phyloP scores from a whole-genome alignment of 257 asterid species.

The Cordia subcordata region DNA sequence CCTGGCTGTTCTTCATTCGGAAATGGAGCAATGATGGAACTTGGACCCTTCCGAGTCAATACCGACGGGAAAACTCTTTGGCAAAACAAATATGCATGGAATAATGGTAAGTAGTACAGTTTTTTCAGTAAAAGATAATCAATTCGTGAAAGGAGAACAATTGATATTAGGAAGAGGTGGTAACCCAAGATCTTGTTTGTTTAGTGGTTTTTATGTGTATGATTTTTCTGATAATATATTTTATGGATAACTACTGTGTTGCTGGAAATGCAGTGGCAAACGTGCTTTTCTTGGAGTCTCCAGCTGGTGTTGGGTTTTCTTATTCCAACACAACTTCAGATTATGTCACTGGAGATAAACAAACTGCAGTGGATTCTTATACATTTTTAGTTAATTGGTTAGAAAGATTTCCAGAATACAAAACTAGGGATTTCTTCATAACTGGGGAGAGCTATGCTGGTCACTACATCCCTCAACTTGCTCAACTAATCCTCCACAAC shows the following conservation, averaged over 20 bases:
- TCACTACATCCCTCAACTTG: conserved; percentile 15
- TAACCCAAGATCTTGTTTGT: background rate
- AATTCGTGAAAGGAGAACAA: too few species aligned
- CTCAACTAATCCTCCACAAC: conserved; percentile 15
- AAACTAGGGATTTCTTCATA: conserved; percentile 15
- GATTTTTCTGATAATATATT: too few species aligned
- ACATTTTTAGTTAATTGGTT: conserved; percentile 20
- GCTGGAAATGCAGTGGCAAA: conserved; percentile 22
- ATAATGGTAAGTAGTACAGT: conserved; percentile 9
- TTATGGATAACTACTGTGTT: background rate
- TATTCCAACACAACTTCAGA: conserved; percentile 21
- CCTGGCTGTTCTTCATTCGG: conserved; percentile 24
- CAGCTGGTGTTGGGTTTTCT: conserved; percentile 26
- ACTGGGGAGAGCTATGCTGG: conserved; percentile 25
- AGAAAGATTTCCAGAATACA: conserved; percentile 19
- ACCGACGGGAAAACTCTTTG: conserved; percentile 30
- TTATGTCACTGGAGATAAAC: conserved; percentile 9
- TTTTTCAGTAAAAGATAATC: too few species aligned
- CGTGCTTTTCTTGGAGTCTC: conserved; percentile 20
- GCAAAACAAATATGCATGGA: conserved; percentile 17
- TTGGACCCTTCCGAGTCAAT: conserved; percentile 21
- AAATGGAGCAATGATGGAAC: conserved; percentile 18
- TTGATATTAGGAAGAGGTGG: too few species aligned
- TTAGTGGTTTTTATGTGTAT: too few species aligned
- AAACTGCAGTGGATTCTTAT: conserved; percentile 51